Conservation (phyloP, 225 moss, liverwort and hornwort species). For the Pseudisothecium myosuroides region DNA sequence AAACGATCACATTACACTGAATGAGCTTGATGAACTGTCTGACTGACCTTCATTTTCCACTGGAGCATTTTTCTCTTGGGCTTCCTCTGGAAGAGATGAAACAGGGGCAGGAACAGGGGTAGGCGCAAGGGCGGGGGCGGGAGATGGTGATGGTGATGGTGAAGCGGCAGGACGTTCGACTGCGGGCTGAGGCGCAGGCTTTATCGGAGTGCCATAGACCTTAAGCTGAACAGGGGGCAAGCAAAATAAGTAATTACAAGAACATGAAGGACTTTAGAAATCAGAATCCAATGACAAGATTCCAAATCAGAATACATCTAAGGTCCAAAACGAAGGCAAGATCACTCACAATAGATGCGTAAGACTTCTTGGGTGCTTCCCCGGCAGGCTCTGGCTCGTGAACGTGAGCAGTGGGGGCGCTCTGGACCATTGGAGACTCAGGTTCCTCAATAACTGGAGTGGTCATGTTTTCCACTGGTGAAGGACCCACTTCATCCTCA, state of each 20-base stretch:
- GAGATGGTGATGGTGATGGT: constrained; percentile 9
- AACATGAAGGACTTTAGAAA: background rate
- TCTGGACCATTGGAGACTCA: constrained; percentile 29
- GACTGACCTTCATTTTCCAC: constrained; percentile 61
- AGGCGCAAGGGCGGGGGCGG: background rate
- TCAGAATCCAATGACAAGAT: background rate
- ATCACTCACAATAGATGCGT: constrained; percentile 39
- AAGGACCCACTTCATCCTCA: constrained; percentile 26
- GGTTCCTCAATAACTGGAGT: constrained; percentile 40
- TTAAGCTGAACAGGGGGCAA: background rate
- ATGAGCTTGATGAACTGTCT: background rate
- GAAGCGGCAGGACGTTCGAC: constrained; percentile 33
- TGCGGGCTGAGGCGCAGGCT: constrained; percentile 9
- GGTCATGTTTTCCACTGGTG: constrained; percentile 20
- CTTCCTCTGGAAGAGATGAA: constrained; percentile 24
- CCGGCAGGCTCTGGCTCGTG: constrained; percentile 19
- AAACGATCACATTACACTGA: background rate
- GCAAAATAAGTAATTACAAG: background rate
- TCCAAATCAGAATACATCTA: background rate
- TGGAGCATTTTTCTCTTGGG: constrained; percentile 23
- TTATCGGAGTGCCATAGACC: constrained; percentile 28
- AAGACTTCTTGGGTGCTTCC: constrained; percentile 41
- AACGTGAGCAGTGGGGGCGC: background rate
- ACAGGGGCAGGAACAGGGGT: background rate
- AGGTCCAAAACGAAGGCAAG: background rate